phyloP scores from a whole-genome alignment of 1,284 basidiomycete genomes.

The Ustilago cynodontis region DNA sequence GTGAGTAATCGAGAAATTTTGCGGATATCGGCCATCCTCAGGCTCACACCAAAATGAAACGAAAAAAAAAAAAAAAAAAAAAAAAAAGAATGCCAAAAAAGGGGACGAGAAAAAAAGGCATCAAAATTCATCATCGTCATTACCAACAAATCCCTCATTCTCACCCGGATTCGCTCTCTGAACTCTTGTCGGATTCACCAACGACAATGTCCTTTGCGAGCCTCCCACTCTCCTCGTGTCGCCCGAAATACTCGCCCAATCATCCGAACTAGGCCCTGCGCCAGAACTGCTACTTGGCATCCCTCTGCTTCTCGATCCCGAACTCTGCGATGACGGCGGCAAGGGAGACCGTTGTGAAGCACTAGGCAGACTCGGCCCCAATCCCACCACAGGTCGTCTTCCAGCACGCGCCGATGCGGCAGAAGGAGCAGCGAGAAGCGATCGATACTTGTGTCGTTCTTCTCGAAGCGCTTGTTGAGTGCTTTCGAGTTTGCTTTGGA shows the following conservation, averaged over 20 bases:
- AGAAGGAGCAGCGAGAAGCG: slow-evolving; percentile 43
- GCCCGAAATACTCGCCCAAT: background rate
- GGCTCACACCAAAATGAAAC: background rate
- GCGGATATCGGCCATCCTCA: background rate
- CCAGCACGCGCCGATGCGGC: slow-evolving; percentile 7
- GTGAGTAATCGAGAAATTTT: background rate
- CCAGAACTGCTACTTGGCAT: slow-evolving; percentile 24
- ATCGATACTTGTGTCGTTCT: slow-evolving; percentile 50
- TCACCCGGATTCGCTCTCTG: slow-evolving; percentile 33
- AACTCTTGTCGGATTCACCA: slow-evolving; percentile 44
- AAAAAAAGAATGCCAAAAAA: background rate
- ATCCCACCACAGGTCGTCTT: slow-evolving; percentile 20
- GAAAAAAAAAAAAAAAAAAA: background rate
- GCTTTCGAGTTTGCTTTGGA: slow-evolving; percentile 23
- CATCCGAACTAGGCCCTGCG: slow-evolving; percentile 24
- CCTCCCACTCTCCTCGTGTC: background rate
- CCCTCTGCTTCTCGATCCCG: slow-evolving; percentile 2
- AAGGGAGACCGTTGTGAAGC: slow-evolving; percentile 7
- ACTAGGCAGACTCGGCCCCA: slow-evolving; percentile 8
- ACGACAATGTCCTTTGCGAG: slow-evolving; percentile 20
- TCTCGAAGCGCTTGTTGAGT: slow-evolving; percentile 42
- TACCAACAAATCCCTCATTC: slow-evolving; percentile 40
- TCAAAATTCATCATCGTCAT: slow-evolving; percentile 10
- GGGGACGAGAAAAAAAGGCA: background rate
- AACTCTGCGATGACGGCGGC: slow-evolving; percentile 8